Conservation (phyloP, 2,329 filamentous ascomycete species). For the Dactylellina parvicollis region DNA sequence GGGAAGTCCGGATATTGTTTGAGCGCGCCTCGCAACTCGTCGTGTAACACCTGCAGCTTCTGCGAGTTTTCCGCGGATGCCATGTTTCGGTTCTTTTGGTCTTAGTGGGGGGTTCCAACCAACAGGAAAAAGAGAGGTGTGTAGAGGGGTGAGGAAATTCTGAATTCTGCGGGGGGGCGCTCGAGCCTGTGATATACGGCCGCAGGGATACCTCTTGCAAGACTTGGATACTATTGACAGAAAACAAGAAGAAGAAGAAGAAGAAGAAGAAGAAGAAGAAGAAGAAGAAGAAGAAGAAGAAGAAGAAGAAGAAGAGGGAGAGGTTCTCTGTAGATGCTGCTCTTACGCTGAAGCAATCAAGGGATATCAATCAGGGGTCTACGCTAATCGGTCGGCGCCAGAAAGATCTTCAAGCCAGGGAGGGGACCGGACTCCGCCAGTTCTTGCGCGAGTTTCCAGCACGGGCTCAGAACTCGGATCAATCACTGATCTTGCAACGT, state of each 20-base stretch:
- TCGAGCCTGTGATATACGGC: too few relatives aligned
- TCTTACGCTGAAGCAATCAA: constrained; percentile 19
- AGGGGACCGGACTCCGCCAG: constrained; percentile 13
- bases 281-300: not conserved
- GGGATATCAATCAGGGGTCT: constrained; percentile 33
- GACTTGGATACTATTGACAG: too few relatives aligned
- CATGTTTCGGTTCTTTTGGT: constrained; percentile 27
- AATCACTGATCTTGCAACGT: not conserved
- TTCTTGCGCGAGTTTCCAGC: constrained; percentile 44
- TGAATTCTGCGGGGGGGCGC: too few relatives aligned
- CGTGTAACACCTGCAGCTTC: constrained; percentile 36
- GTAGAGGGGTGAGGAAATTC: not conserved
- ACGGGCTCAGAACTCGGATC: constrained; percentile 11
- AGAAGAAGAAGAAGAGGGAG: not conserved
- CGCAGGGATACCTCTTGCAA: too few relatives aligned
- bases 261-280: too few relatives aligned
- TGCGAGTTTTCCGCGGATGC: constrained; percentile 33
- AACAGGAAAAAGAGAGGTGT: constrained; percentile 22
- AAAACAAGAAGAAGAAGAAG: too few relatives aligned
- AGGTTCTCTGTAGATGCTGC: not conserved
- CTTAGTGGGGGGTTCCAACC: not conserved
- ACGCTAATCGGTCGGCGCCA: constrained; percentile 6
- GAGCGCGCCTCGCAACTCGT: constrained; percentile 72
- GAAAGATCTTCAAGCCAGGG: constrained; percentile 30
- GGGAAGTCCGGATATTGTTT: constrained; percentile 93